These are phyloP conservation scores for Fusarium secorum DNA, from an alignment of 2,329 filamentous ascomycete species.

Conservation along the genomic window DNA sequence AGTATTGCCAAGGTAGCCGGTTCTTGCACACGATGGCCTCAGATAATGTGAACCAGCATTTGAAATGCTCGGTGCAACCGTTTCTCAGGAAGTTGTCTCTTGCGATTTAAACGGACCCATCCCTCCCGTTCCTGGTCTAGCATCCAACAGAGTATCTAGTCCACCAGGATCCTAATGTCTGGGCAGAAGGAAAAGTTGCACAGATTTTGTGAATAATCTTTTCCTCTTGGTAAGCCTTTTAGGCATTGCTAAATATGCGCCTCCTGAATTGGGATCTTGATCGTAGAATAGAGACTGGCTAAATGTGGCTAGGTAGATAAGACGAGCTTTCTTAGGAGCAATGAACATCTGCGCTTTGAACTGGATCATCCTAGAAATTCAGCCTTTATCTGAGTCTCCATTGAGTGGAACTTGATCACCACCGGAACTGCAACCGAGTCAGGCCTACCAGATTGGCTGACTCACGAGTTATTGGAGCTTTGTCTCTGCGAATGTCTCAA, in stretches of 20 bases:
- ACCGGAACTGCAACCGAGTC: too few species aligned
- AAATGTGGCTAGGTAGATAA: background rate
- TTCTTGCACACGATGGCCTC: background rate
- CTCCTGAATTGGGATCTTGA: background rate
- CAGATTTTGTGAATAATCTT: background rate
- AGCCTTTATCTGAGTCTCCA: fast-evolving
- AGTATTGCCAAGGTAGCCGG: background rate
- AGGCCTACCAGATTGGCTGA: too few species aligned
- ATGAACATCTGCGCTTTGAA: background rate
- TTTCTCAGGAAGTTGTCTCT: background rate
- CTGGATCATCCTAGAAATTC: background rate
- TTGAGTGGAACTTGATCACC: background rate
- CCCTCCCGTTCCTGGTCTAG: background rate
- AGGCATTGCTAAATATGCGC: background rate
- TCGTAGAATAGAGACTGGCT: background rate
- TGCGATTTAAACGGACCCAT: background rate
- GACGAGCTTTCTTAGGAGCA: background rate
- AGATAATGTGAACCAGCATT: background rate
- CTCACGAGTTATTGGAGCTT: too few species aligned
- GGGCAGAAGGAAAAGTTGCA: background rate
- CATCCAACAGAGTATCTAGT: background rate
- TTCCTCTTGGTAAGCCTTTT: background rate
- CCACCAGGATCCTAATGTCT: background rate
- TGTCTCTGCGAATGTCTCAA: too few species aligned
- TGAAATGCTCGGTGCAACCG: background rate